Evolutionary conservation across 768 basidiomycete genomes (phyloP).

Genomic region (Boletus subparvulus): DNA sequence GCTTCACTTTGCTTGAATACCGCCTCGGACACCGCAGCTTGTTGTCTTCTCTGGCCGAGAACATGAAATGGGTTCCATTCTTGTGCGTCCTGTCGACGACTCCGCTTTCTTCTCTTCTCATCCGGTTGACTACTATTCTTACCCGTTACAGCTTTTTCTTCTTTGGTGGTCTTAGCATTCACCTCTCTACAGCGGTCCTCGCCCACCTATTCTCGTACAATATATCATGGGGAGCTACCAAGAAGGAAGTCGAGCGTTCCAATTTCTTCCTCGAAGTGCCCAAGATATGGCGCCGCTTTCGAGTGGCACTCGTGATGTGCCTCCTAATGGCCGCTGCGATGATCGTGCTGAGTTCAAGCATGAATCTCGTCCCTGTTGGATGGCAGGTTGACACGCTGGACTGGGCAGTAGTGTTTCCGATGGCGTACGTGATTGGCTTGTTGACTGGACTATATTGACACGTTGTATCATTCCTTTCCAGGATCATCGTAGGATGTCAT

Average conservation of each 20-base stretch:
- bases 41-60: conserved; percentile 24
- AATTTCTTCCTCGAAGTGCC: conserved; percentile 93
- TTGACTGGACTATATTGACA: not conserved
- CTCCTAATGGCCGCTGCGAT: conserved; percentile 51
- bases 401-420: conserved; percentile 76
- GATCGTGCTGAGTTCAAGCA: conserved; percentile 50
- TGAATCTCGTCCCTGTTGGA: conserved; percentile 51
- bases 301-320: conserved; percentile 57
- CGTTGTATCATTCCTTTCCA: not conserved
- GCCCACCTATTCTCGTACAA: conserved; percentile 61
- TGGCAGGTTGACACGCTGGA: conserved; percentile 61
- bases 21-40: conserved; percentile 51
- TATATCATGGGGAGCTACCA: conserved; percentile 58
- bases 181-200: conserved; percentile 50
- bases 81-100: conserved; percentile 26
- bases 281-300: conserved; percentile 76
- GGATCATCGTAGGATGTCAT: conserved; percentile 60
- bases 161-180: conserved; percentile 56
- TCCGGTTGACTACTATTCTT: not conserved
- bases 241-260: conserved; percentile 85
- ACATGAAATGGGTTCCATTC: conserved; percentile 36
- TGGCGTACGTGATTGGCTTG: conserved; percentile 42
- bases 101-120: not conserved
- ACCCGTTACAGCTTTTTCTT: conserved; percentile 42
- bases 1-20: conserved; percentile 75